These are phyloP conservation scores for Hypoxylon sp. DNA, from an alignment of 2,329 filamentous ascomycete species.

Conservation along the genomic window DNA sequence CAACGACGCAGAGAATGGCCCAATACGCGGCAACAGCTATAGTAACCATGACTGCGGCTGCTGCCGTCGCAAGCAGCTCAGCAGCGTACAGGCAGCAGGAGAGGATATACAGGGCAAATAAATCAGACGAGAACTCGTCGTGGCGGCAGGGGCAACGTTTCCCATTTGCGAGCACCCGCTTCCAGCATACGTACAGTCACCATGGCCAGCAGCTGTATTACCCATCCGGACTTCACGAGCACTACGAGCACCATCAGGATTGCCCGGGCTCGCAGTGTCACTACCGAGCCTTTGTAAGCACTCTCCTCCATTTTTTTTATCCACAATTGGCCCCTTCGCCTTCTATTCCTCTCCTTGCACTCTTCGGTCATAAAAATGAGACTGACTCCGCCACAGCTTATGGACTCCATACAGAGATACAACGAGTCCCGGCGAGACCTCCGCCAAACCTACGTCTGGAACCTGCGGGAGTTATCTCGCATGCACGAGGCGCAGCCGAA, in stretches of 20 bases:
- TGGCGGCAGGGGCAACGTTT: constrained; percentile 10
- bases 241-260: constrained; percentile 38
- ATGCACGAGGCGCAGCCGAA: constrained; percentile 36
- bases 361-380: neutral
- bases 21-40: constrained; percentile 30
- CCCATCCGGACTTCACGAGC: constrained; percentile 32
- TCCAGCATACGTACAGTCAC: constrained; percentile 21
- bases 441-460: constrained; percentile 47
- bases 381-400: constrained; percentile 39
- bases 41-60: constrained; percentile 25
- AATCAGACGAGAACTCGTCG: constrained; percentile 30
- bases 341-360: neutral
- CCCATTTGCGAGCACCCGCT: constrained; percentile 19
- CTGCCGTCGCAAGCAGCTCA: constrained; percentile 30
- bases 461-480: constrained; percentile 46
- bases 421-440: constrained; percentile 38
- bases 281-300: constrained; percentile 49
- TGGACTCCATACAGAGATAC: constrained; percentile 47
- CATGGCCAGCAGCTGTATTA: constrained; percentile 33
- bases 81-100: constrained; percentile 20
- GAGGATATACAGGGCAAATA: constrained; percentile 11
- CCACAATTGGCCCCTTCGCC: neutral
- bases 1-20: constrained; percentile 18
- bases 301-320: no score
- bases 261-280: constrained; percentile 46